Base-by-base conservation (phyloP, 2,329 filamentous ascomycete species). In the Alternaria sp. region DNA sequence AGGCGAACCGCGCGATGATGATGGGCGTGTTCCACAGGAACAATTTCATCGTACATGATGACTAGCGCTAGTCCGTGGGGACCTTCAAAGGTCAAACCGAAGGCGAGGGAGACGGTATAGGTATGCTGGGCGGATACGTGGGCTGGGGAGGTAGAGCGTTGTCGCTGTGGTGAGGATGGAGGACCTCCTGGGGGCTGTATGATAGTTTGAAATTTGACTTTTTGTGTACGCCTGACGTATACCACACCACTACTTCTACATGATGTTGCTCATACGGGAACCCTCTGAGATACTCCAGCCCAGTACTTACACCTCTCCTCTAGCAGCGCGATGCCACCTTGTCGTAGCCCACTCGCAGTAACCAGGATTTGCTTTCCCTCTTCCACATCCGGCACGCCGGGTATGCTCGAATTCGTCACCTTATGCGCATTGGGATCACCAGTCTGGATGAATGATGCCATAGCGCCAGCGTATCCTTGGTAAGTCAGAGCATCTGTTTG, bases 401-500 rank as follows among this genome's bases (percentile, higher is more conserved):
- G 75, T 50, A 82, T 72, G 26, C 76, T 79, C 2, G 62, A 62
- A 57, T 82, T 79, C 0, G 86, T 88, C 37, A 89, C 64, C 62
- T 89, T 89, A 61, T 86, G 81, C 12, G 81, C 77, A 69, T 89
- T 89, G 0, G 88, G 87, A 72, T 89, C 83, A 0, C 86, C 87
- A 0, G 85, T 87, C 72, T 86, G 82, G 61, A 89, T 85, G 74
- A 89, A 90, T 23, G 84, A 87, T 0, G 86, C 87, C 70, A 90
- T 84, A 0, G 87, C 87, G 5, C 88, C 88, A 1, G 84, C 75
- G 64, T 84, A 90, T 11, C 86, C 87, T 18, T 84, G 65, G 64
- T 90, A 90, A 6, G 86, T 85, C 1, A 86, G 65, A 0, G 84
- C 81, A 63, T 89, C 82, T 0, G 82, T 79, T 60, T 83, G 72